Evolutionary conservation across 345 rosid species (phyloP), one percentile per base, ranked within the genome.

Genomic region (Populus nigra): DNA sequence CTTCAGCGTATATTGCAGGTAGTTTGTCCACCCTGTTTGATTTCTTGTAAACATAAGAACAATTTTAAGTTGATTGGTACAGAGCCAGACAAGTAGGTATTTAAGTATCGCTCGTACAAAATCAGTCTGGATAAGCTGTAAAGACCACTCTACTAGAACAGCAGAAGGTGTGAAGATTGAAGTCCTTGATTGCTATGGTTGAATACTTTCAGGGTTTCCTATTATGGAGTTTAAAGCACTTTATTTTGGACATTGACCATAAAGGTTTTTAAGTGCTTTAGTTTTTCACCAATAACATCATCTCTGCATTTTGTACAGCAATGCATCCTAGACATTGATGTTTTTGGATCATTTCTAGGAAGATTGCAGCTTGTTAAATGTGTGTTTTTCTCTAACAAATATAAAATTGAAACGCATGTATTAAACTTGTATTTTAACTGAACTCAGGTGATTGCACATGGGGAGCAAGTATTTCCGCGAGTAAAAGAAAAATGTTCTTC

Each of bases 1-100:
- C 85, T 96, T 89, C 98, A 96, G 78, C 93, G 97, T 17, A 88
- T 96, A 47, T 85, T 96, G 78, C 99, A 96, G 95, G 99, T 96
- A 81, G 9, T 76, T 67, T 80, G 39, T 77, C 73, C 49, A 11
- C 49, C 70, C 25, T 29, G 5, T 27, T 76, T 65, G 55, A 27
- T 39, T 55, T 33, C 22, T 59, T 23, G 65, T 10, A n/a, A 59
- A 10, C 15, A 59, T 59, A 20, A 13, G 18, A 47, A 47, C 3
- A 47, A 15, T 15, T 47, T 11, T 11, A n/a, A 43, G 23, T 74
- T 74, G 36, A 20, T 39, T 27, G 38, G n/a, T 27, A 63, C 25
- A 3, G 17, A 43, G 67, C 22, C 5, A n/a, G 6, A 59, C 43
- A 10, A 18, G 18, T 62, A 4, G 31, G 33, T 22, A 5, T 45